Percentiles rank a stretch among this genome's conserved stretches.
Conservation (phyloP, 75 land plant species). For the Pinus albicaulis region DNA sequence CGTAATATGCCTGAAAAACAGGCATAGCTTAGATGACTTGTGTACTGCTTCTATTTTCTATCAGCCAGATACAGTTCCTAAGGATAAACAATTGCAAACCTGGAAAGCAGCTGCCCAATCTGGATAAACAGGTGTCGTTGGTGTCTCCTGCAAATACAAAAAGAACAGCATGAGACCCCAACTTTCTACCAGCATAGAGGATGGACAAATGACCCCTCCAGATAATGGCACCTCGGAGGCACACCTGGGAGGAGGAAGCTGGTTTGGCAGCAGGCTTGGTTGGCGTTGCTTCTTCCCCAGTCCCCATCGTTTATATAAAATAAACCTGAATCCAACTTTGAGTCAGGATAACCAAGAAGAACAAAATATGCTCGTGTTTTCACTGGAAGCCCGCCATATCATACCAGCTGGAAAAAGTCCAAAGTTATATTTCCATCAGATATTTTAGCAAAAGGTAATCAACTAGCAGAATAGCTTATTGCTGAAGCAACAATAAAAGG, state of each 20-base stretch:
- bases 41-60: background rate
- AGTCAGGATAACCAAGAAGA: background rate
- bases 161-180: background rate
- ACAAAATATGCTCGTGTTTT: background rate
- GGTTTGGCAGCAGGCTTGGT: conserved; percentile 39
- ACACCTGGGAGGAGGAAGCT: conserved; percentile 38
- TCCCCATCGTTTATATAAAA: conserved; percentile 28
- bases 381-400: background rate
- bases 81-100: conserved; percentile 23
- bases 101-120: conserved; percentile 82
- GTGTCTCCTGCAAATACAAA: conserved; percentile 36
- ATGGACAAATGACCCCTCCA: too few relatives aligned
- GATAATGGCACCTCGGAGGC: conserved; percentile 5
- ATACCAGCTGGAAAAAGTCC: background rate
- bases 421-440: background rate
- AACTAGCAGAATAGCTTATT: background rate
- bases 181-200: background rate
- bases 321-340: background rate
- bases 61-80: background rate
- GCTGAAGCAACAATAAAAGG: background rate
- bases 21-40: background rate
- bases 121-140: conserved; percentile 50
- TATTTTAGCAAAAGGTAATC: background rate
- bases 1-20: conserved; percentile 54
- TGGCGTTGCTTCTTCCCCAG: conserved; percentile 61